These are phyloP conservation scores for Eucalyptus leucophloia DNA, from an alignment of 345 rosid genomes.

Conservation along the genomic window DNA sequence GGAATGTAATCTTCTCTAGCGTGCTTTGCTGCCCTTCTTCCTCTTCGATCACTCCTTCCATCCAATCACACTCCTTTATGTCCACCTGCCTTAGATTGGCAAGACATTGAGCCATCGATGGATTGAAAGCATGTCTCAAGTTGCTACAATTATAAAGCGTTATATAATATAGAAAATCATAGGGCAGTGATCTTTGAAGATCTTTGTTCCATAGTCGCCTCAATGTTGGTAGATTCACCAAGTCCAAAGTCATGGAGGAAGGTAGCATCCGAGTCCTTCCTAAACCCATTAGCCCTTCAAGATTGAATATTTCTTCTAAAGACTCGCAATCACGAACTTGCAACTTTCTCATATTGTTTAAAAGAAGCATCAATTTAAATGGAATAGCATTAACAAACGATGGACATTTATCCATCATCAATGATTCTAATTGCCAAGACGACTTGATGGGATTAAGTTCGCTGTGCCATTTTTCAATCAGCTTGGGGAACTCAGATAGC, in stretches of 20 bases:
- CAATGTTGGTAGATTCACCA: not conserved
- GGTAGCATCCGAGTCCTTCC: not conserved
- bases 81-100: fast-evolving
- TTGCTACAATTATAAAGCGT: not conserved
- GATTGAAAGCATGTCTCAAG: not conserved
- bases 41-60: too few relatives aligned
- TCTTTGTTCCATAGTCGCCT: not conserved
- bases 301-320: not conserved
- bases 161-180: fast-evolving
- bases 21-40: too few relatives aligned
- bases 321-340: not conserved
- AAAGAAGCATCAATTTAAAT: not conserved
- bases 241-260: fast-evolving
- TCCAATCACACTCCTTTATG: too few relatives aligned
- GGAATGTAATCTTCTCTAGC: fast-evolving
- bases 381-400: not conserved
- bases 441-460: not conserved
- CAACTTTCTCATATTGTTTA: not conserved
- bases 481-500: not conserved
- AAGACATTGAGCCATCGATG: not conserved
- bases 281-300: not conserved
- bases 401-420: not conserved
- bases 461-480: not conserved
- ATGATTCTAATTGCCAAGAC: not conserved
- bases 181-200: not conserved